These are phyloP conservation scores for Oropetium thomaeum DNA, from an alignment of 176 grass and related monocot genomes.

Conservation along the genomic window DNA sequence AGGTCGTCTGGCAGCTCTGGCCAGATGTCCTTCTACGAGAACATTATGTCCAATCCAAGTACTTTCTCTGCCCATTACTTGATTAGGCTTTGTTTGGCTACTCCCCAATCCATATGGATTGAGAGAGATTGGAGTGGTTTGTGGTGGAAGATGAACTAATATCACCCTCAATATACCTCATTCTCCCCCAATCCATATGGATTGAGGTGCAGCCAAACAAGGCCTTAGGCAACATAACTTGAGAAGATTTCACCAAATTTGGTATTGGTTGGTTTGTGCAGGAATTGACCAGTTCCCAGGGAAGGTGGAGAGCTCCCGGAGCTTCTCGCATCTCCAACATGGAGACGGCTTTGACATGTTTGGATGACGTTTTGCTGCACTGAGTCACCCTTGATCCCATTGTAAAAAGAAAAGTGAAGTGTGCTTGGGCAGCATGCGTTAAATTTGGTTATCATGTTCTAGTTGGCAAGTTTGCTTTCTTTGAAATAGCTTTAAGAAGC, in stretches of 20 bases:
- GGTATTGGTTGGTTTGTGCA: slow-evolving; percentile 30
- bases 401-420: slow-evolving; percentile 38
- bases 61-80: slow-evolving; percentile 4
- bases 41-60: slow-evolving; percentile 67
- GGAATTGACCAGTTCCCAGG: slow-evolving; percentile 71
- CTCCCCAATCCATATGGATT: too few relatives aligned
- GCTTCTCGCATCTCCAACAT: slow-evolving; percentile 45
- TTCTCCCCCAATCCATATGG: too few relatives aligned
- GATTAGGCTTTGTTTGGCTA: too few relatives aligned
- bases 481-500: slow-evolving; percentile 36
- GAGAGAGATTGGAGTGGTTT: too few relatives aligned
- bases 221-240: neutral
- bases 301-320: slow-evolving; percentile 49
- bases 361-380: slow-evolving; percentile 39
- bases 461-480: slow-evolving; percentile 24
- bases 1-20: slow-evolving; percentile 52
- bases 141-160: too few relatives aligned
- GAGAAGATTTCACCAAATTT: neutral
- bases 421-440: neutral
- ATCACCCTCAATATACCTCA: too few relatives aligned
- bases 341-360: slow-evolving; percentile 80
- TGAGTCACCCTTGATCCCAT: neutral
- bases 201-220: too few relatives aligned
- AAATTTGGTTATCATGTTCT: slow-evolving; percentile 16
- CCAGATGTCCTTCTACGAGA: slow-evolving; percentile 79